Evolutionary conservation across 2,329 filamentous ascomycete species (phyloP), one percentile per base, ranked within the genome.

Genomic region (Phyllosticta citrichinensis): DNA sequence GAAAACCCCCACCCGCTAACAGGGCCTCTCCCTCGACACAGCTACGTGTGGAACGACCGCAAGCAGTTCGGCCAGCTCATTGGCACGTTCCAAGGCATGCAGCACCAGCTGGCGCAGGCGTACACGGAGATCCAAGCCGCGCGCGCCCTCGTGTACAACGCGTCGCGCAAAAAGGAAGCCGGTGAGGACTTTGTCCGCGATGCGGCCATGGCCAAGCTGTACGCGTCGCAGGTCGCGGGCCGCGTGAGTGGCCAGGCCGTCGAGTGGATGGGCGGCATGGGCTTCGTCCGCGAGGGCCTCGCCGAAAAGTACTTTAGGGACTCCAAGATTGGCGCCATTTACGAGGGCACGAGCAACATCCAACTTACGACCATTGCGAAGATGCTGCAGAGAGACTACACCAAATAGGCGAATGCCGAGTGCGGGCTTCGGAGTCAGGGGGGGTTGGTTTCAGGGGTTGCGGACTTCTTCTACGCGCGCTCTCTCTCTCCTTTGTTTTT

Each of bases 261-360:
- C 27, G 94, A 99, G 78, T 99, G 94, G 94, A 97, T 97, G 93
- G 94, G 94, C 55, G 94, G 94, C 52, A 97, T 99, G 94, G 94
- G 94, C 54, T 99, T 99, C 69, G 94, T 99, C 17, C 81, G 94
- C 53, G 94, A 99, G 75, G 94, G 94, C 0, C 85, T 96, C 62
- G 94, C 94, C 0, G 94, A 99, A 84, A 99, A 99, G 84, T 97
- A 87, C 79, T 99, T 88, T 82, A 83, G 94, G 55, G 94, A 99
- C 74, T 94, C 89, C 81, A 99, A 97, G 87, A 99, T 99, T 70
- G 94, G 94, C 10, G 91, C 91, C 65, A 97, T 97, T 68, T 97
- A 97, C 73, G 93, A 97, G 79, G 94, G 94, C 33, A 92, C 89
- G 60, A 91, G 87, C 72, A 87, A 87, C 68, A 87, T 87, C 65